phyloP scores from a whole-genome alignment of 305 asterid species.

The Caryopteris hybrid region DNA sequence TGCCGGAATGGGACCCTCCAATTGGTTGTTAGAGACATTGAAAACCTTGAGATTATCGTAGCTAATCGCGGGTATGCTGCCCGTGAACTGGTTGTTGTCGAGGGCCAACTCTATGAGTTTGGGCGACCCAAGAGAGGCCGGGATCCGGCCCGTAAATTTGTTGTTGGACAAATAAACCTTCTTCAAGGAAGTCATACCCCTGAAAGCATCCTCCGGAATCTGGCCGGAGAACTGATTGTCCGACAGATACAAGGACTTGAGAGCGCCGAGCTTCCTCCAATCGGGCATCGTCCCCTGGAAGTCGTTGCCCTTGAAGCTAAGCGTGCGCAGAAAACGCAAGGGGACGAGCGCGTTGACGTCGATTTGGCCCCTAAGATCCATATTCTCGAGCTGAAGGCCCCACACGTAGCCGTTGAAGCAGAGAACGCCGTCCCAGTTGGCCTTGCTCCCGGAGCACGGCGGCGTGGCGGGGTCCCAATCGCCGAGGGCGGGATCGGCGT shows the following conservation, averaged over 20 bases:
- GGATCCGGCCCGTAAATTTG: conserved; percentile 50
- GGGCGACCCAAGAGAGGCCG: conserved; percentile 43
- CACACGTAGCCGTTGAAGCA: conserved; percentile 41
- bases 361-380: conserved; percentile 51
- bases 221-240: conserved; percentile 53
- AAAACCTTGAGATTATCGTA: conserved; percentile 31
- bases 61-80: conserved; percentile 42
- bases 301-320: conserved; percentile 44
- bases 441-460: conserved; percentile 25
- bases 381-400: conserved; percentile 36
- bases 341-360: conserved; percentile 36
- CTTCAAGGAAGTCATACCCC: conserved; percentile 44
- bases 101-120: conserved; percentile 44
- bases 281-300: conserved; percentile 66
- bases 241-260: conserved; percentile 44
- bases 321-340: conserved; percentile 33
- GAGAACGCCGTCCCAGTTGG: conserved; percentile 30
- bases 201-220: conserved; percentile 50
- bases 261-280: conserved; percentile 49
- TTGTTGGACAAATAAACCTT: conserved; percentile 51
- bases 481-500: conserved; percentile 25
- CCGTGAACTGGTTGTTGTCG: conserved; percentile 59
- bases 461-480: conserved; percentile 20
- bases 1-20: conserved; percentile 67
- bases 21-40: conserved; percentile 48